Base-by-base conservation (phyloP, 1,284 basidiomycete species). In the Somion occarium region DNA sequence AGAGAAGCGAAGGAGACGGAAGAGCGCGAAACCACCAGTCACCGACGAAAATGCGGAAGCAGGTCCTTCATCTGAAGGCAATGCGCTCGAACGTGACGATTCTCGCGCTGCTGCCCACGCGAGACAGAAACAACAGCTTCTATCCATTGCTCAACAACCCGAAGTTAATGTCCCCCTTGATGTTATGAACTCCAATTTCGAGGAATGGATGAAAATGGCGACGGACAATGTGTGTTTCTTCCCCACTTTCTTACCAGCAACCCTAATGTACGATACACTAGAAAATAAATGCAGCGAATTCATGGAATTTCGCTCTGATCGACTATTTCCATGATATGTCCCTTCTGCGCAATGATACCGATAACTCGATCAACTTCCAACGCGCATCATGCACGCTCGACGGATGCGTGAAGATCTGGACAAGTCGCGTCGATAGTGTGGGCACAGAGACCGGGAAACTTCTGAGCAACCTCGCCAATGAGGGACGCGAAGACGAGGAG, bases 161-260 rank as follows among this genome's bases (percentile, higher is more conserved):
- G 69, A 70, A 13, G 78, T 83, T 26, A 78, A 83, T 30, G 79
- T 85, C 13, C 75, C 83, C 0, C 69, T 86, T 58, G 90, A 93
- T 60, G 82, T 92, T 26, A 90, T 91, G 82, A 90, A 77, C 69
- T 88, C 83, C 37, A 95, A 94, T 61, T 95, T 88, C 64, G 96
- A 99, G 67, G 94, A 99, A 67, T 99, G 97, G 96, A 99, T 99
- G 96, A 99, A 98, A 76, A 89, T 99, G 84, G 95, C 95, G 1
- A 98, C 96, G 4, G 97, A 98, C 67, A 98, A 98, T 69, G 95
- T 97, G 64, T 60, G 87, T 75, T 3, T 46, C 48, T 18, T 20
- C 41, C 26, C 44, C 19, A 15, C 12, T 27, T 45, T 23, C 15
- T 18, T 26, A 19, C 12, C 22, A 4, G 20, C 26, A 37, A 19